phyloP scores from a whole-genome alignment of 176 grass and related monocot species.

The Avena atlantica region DNA sequence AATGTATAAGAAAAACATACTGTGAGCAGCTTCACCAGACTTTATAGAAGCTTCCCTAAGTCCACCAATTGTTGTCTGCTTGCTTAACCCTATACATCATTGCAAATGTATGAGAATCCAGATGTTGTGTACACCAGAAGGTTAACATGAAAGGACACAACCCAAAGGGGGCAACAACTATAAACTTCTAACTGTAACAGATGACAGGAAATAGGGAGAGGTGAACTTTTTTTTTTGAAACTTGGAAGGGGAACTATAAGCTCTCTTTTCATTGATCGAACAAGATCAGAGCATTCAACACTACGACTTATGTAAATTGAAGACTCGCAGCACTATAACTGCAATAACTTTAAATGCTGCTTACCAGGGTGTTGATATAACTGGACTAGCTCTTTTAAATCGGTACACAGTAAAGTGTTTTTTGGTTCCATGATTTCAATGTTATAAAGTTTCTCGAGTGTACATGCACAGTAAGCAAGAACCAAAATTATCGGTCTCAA shows the following conservation, averaged over 20 bases:
- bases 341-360: neutral
- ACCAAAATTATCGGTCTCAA: neutral
- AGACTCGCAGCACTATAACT: neutral
- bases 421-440: neutral
- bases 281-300: neutral
- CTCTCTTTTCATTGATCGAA: neutral
- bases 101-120: neutral
- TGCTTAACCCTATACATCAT: conserved; percentile 72
- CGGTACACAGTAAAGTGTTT: neutral
- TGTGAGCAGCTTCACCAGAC: conserved; percentile 73
- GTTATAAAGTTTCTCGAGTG: neutral
- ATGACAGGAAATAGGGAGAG: neutral
- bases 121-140: neutral
- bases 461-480: neutral
- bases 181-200: conserved; percentile 26
- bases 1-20: conserved; percentile 50
- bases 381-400: neutral
- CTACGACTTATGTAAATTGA: neutral
- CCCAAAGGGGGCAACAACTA: neutral
- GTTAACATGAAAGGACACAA: conserved; percentile 4
- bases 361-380: neutral
- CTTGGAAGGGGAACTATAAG: neutral
- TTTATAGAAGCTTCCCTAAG: conserved; percentile 70
- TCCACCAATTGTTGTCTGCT: conserved; percentile 70
- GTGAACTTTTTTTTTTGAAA: neutral